A percentile compares a stretch with the other conserved stretches of the same genome.
These are phyloP conservation scores for Rhododendron ferrugineum DNA, from an alignment of 148 eudicot species.

Conservation along the genomic window DNA sequence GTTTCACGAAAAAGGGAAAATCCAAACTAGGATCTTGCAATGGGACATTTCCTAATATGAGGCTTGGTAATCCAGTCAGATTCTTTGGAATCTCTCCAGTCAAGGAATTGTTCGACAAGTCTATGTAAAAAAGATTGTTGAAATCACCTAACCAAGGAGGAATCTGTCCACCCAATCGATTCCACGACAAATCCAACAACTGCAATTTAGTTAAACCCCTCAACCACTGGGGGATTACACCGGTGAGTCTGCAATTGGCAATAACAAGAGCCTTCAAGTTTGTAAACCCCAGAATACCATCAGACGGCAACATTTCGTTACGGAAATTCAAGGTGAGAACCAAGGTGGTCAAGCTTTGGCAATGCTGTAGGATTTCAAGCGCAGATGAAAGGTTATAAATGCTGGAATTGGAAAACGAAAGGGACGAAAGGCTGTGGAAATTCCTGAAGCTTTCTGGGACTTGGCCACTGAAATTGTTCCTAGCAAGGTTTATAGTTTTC, in stretches of 20 bases:
- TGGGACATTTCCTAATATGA: constrained; percentile 11
- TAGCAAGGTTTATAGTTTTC: constrained; percentile 19
- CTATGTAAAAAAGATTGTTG: constrained; percentile 23
- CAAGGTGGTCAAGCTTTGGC: constrained; percentile 23
- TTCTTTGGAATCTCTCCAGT: constrained; percentile 26
- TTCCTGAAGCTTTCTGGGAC: constrained; percentile 23
- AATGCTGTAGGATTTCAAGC: constrained; percentile 22
- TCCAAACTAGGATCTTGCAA: constrained; percentile 13
- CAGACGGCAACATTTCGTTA: constrained; percentile 13
- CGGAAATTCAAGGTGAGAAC: constrained; percentile 28
- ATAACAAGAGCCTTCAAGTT: constrained; percentile 19
- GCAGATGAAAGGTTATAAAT: constrained; percentile 19
- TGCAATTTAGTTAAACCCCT: constrained; percentile 17
- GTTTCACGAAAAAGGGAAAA: constrained; percentile 19
- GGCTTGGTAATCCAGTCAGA: constrained; percentile 16
- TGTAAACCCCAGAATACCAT: constrained; percentile 12
- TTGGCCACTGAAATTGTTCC: constrained; percentile 21
- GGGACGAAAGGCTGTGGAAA: constrained; percentile 10
- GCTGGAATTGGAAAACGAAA: constrained; percentile 16
- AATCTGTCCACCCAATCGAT: constrained; percentile 18
- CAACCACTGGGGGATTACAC: constrained; percentile 28
- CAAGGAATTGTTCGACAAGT: constrained; percentile 27
- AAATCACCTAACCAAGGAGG: constrained; percentile 26
- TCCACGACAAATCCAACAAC: constrained; percentile 36
- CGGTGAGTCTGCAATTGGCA: constrained; percentile 26